Base-by-base conservation (phyloP, 1,284 basidiomycete species). In the Naganishia cerealis region DNA sequence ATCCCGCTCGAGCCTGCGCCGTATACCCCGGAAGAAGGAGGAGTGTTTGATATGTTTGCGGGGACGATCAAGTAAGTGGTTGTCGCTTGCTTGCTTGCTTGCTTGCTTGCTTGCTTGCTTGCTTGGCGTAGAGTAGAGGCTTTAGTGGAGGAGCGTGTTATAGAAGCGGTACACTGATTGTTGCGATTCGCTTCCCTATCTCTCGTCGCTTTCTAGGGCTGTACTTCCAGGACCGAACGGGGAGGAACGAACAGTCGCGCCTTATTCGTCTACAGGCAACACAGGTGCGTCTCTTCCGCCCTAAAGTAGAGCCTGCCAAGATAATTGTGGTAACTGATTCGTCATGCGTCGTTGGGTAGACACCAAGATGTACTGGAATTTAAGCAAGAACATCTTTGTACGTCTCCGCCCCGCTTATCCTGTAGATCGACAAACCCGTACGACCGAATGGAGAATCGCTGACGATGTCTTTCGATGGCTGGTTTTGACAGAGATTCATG, bases 321-420 rank as follows among this genome's bases (percentile, higher is more conserved):
- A 58, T 46, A 6, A 33, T 33, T n/a, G 39, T 67, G 24, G 21
- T 40, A 40, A 42, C 2, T 39, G 43, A 3, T 43, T 42, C 38
- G n/a, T 26, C 16, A 26, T 13, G 13, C 72, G 68, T 36, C 72
- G 73, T 8, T 76, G 76, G 69, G 74, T 72, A 65, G 78, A 77
- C 43, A 78, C 76, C 71, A 78, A 78, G 71, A 76, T 77, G 75
- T 80, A 78, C 71, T 80, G 80, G 72, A 76, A 78, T 67, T 74
- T 81, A 46, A 76, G 76, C 29, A 74, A 73, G 70, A 73, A 78
- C 70, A 73, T 81, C 40, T 81, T 75, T 67, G 67, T 68, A 43
- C 21, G 58, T 67, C 1, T 16, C 26, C 16, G 4, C 29, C 13
- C 13, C 3, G 8, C 13, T 33, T 18, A 48, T 29, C 21, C 61